Evolutionary conservation across 73 alveolate genomes (phyloP).

Genomic region (Halteria grandinella): DNA sequence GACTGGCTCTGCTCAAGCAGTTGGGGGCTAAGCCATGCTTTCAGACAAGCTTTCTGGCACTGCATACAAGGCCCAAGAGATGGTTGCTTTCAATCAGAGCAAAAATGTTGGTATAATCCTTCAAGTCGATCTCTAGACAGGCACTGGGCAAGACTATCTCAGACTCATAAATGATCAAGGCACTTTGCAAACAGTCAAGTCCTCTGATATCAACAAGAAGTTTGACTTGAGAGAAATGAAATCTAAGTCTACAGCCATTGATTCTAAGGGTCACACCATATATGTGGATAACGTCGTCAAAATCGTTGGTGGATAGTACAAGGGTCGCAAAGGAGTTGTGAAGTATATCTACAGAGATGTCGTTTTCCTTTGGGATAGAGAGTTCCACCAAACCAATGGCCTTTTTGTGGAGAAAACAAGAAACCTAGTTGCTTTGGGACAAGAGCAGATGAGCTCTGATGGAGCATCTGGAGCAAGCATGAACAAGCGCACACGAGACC

Average conservation of each 20-base stretch:
- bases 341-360: conserved; percentile 70
- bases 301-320: conserved; percentile 73
- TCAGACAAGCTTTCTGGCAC: too few relatives aligned
- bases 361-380: conserved; percentile 79
- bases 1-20: too few relatives aligned
- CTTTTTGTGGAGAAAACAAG: conserved; percentile 75
- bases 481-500: conserved; percentile 57
- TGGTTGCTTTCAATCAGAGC: conserved; percentile 72
- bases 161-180: conserved; percentile 79
- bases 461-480: conserved; percentile 65
- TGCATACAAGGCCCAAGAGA: too few relatives aligned
- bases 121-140: too few relatives aligned
- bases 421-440: conserved; percentile 72
- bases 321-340: conserved; percentile 79
- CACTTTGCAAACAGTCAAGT: conserved; percentile 66
- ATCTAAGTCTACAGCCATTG: conserved; percentile 66
- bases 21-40: too few relatives aligned
- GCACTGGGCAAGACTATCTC: conserved; percentile 69
- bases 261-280: conserved; percentile 79
- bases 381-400: conserved; percentile 73
- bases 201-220: conserved; percentile 75
- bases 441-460: conserved; percentile 65
- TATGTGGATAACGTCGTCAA: conserved; percentile 79
- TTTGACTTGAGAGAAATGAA: conserved; percentile 56
- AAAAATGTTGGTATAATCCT: conserved; percentile 79